phyloP scores from a whole-genome alignment of 2,329 filamentous ascomycete genomes.

The Paecilomyces fulvus region DNA sequence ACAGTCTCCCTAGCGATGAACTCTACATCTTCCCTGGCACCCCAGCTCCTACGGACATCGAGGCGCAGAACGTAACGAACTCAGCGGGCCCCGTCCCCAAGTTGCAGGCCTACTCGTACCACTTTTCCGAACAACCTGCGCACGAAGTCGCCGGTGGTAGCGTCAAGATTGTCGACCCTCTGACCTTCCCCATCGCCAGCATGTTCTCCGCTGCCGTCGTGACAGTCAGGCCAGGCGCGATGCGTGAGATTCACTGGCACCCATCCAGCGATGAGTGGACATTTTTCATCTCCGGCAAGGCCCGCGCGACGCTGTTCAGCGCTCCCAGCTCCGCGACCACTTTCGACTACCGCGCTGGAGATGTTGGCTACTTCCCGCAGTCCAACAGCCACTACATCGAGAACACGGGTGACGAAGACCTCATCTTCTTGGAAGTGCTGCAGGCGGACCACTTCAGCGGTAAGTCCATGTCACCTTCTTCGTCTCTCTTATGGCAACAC shows the following conservation, averaged over 20 bases:
- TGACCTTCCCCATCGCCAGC: constrained; percentile 65
- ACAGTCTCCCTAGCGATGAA: constrained; percentile 55
- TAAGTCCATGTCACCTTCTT: constrained; percentile 20
- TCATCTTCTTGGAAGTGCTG: constrained; percentile 69
- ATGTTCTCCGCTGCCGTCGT: constrained; percentile 66
- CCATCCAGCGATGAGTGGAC: constrained; percentile 73
- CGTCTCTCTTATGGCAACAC: too few relatives aligned
- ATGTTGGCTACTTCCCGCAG: constrained; percentile 67
- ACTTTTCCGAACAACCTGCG: constrained; percentile 62
- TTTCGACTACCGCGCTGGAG: constrained; percentile 67
- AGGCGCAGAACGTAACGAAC: constrained; percentile 52
- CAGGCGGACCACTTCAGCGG: constrained; percentile 55
- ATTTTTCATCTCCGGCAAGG: constrained; percentile 65
- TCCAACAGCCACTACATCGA: constrained; percentile 79
- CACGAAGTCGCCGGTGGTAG: constrained; percentile 58
- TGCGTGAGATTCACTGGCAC: constrained; percentile 79
- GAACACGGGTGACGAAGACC: constrained; percentile 65
- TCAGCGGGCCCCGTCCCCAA: constrained; percentile 59
- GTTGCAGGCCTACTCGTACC: constrained; percentile 58
- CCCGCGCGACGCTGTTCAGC: constrained; percentile 66
- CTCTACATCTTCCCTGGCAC: constrained; percentile 73
- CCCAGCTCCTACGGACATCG: constrained; percentile 53
- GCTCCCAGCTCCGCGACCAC: constrained; percentile 61
- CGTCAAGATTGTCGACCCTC: constrained; percentile 68
- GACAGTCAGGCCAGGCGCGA: constrained; percentile 60